Conservation (phyloP, 192 early-diverging fungal genomes). For the Helicostylum pulchrum region DNA sequence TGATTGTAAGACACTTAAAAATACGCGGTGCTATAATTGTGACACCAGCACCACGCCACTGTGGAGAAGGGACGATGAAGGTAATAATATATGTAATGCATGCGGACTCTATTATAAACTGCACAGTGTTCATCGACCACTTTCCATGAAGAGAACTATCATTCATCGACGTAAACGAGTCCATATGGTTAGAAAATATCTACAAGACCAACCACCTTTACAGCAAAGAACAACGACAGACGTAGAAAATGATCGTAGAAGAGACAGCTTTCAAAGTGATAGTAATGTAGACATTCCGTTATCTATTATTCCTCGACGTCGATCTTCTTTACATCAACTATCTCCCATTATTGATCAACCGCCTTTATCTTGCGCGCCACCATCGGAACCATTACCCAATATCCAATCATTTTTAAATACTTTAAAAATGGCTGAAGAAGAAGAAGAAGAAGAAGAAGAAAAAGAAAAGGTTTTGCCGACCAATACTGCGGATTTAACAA, state of each 20-base stretch:
- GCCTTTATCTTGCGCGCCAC: not conserved
- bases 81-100: conserved; percentile 81
- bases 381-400: conserved; percentile 4
- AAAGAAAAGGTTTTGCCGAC: not conserved
- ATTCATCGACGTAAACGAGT: conserved; percentile 60
- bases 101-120: conserved; percentile 88
- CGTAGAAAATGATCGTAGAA: not conserved
- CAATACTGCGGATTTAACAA: not conserved
- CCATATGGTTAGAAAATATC: conserved; percentile 8
- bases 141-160: conserved; percentile 61
- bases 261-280: not conserved
- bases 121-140: conserved; percentile 68
- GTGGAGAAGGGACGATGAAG: conserved; percentile 67
- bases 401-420: conserved; percentile 12
- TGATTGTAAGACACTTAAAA: too few relatives aligned
- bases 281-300: not conserved
- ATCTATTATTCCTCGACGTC: not conserved
- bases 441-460: not conserved
- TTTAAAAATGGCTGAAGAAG: not conserved
- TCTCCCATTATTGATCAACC: conserved; percentile 1
- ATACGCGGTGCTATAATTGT: conserved; percentile 61
- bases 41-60: conserved; percentile 61
- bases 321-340: conserved; percentile 4
- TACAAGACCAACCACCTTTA: not conserved
- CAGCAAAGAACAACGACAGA: not conserved